Evolutionary conservation across 176 grass and related monocot species (phyloP), one percentile per base, ranked within the genome.

Genomic region (Triticum turgidum): DNA sequence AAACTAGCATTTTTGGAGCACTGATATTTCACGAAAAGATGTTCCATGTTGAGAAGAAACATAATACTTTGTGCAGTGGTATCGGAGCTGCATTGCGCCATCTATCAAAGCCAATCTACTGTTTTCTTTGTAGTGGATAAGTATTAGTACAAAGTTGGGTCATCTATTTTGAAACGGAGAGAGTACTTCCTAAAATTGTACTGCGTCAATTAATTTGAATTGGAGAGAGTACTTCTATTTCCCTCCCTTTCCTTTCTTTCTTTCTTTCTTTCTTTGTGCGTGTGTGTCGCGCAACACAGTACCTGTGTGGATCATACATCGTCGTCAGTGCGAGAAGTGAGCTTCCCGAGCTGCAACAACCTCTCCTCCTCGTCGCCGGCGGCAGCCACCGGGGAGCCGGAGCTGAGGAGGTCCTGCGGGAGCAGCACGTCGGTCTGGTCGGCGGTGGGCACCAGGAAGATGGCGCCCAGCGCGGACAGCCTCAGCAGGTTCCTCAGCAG

Each of bases 401-500:
- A 84, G 69, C 41, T 51, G 17, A 92, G 51, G 71, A 98, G 84
- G 65, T 90, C 88, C 17, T 73, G 80, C 6, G 93, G 95, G 58
- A 95, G 73, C 83, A 98, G 88, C 37, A 87, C 78, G 20, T 93
- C 91, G 4, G 74, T 87, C 62, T 91, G 93, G 62, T 80, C 86
- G 0, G 85, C 69, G 9, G 81, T 84, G 33, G 93, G 93, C 67
- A 95, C 93, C 22, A 95, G 95, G 33, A 87, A 87, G 51, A 95
- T 87, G 22, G 88, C 83, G 13, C 39, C 75, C 44, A 98, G 70
- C 47, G 91, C 88, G 80, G 84, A 86, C 32, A 98, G 52, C 73
- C 95, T 42, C 65, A 98, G 87, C 77, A 93, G 27, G 85, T 91
- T 98, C 80, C 95, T 80, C 27, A 95, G 73, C 49, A 91, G 82